Evolutionary conservation across 2,329 filamentous ascomycete genomes (phyloP).

Genomic region (Geosmithia putterillii): DNA sequence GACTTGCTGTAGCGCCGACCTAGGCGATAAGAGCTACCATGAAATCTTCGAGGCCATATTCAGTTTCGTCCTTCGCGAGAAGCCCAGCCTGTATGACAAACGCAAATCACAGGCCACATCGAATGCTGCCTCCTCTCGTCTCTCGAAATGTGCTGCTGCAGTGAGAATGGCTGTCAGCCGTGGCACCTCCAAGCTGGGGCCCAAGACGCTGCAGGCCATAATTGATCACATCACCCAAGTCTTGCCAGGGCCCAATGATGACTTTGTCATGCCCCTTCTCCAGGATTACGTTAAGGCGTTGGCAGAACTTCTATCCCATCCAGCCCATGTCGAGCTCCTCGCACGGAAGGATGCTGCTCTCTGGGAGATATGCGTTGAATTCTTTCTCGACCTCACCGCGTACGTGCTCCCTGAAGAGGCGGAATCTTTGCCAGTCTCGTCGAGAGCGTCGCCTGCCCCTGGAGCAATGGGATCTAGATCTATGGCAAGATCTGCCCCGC

Average conservation of each 20-base stretch:
- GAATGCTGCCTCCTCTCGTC: constrained; percentile 37
- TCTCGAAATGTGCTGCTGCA: constrained; percentile 58
- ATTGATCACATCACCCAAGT: constrained; percentile 73
- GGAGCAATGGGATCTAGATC: constrained; percentile 15
- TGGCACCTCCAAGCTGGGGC: constrained; percentile 54
- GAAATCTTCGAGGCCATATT: constrained; percentile 74
- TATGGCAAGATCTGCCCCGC: constrained; percentile 14
- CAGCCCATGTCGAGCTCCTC: constrained; percentile 71
- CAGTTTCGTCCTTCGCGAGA: constrained; percentile 53
- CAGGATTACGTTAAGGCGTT: constrained; percentile 72
- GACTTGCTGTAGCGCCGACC: constrained; percentile 15
- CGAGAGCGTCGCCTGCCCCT: constrained; percentile 28
- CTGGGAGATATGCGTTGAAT: constrained; percentile 59
- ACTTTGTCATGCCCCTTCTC: constrained; percentile 55
- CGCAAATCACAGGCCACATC: constrained; percentile 32
- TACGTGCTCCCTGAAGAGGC: constrained; percentile 29
- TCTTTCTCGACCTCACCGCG: constrained; percentile 54
- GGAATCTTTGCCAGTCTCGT: constrained; percentile 18
- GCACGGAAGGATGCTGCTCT: constrained; percentile 38
- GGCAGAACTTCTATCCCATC: constrained; percentile 54
- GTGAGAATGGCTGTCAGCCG: constrained; percentile 61
- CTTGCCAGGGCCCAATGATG: constrained; percentile 47
- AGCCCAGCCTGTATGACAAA: constrained; percentile 45
- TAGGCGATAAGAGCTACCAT: constrained; percentile 71
- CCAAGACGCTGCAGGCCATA: constrained; percentile 67